Conservation (phyloP, 352 stramenopile species). For the Pythium myriotylum region DNA sequence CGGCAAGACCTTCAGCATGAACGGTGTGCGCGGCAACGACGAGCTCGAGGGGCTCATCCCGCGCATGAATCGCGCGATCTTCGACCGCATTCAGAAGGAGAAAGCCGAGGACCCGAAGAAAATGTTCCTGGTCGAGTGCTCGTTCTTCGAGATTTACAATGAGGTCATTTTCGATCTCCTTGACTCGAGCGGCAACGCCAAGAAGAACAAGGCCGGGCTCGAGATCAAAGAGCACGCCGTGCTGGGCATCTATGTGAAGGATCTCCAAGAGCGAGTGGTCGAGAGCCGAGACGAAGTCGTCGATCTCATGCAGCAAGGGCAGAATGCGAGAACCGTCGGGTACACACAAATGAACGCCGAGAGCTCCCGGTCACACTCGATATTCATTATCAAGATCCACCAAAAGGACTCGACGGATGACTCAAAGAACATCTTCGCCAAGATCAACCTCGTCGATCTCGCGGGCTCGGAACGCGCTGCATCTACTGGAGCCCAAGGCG, state of each 20-base stretch:
- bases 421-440: constrained; percentile 88
- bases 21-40: constrained; percentile 62
- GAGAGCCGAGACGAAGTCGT: constrained; percentile 84
- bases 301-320: constrained; percentile 76
- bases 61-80: constrained; percentile 90
- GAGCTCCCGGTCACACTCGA: constrained; percentile 93
- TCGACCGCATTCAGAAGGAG: constrained; percentile 76
- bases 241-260: constrained; percentile 94
- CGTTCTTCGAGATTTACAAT: constrained; percentile 97
- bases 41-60: constrained; percentile 89
- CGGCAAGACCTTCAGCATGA: constrained; percentile 91
- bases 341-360: constrained; percentile 95
- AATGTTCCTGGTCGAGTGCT: constrained; percentile 90
- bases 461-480: constrained; percentile 90
- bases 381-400: constrained; percentile 96
- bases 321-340: constrained; percentile 67
- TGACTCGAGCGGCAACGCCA: constrained; percentile 80
- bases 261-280: constrained; percentile 89
- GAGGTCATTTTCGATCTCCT: constrained; percentile 96
- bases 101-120: constrained; percentile 72
- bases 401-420: constrained; percentile 89
- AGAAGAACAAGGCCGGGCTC: constrained; percentile 88
- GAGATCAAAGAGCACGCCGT: constrained; percentile 95
- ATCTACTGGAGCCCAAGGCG: constrained; percentile 90
- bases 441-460: constrained; percentile 95